Base-by-base conservation (phyloP, 768 basidiomycete genomes). In the Chalciporus chontae region DNA sequence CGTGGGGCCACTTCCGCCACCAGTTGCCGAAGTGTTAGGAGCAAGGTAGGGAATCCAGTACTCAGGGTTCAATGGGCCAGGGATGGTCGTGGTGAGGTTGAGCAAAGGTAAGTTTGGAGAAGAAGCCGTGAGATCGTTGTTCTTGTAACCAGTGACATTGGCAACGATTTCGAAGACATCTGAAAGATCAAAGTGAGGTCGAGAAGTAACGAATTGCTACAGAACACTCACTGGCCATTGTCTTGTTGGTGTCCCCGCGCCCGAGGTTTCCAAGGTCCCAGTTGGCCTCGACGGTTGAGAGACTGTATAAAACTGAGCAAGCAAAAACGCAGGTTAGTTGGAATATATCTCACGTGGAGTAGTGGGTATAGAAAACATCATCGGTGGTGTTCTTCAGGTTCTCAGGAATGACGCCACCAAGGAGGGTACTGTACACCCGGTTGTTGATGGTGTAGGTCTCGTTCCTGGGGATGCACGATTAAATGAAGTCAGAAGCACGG, bases 251-350 rank as follows among this genome's bases (percentile, higher is more conserved):
- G 58, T 81, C 80, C 36, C 68, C 67, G 37, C 81, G 74, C 27
- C 81, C 81, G 13, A 84, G 77, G 19, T 77, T 77, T 39, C 73
- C 74, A 31, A 84, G 77, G 10, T 66, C 63, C 82, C 81, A 84
- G 69, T 84, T 84, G 27, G 73, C 71, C 66, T 83, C 64, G 17
- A 84, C 76, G 11, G 81, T 78, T 15, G 75, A 72, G 45, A 84
- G 67, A 23, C 63, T 60, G 27, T 9, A 39, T 27, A 39, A 50
- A n/a, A 15, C 23, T 53, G n/a, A 51, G 38, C 4, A 45, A 26
- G 11, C 29, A 9, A 17, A 9, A 31, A 40, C 26, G 5, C 27
- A 7, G 26, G 9, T 2, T 41, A n/a, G n/a, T 9, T 3, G 19
- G 10, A 1, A 2, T 3, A n/a, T 37, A 32, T 14, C 61, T 54